phyloP scores from a whole-genome alignment of 179 eudicot genomes.

The Silene noctiflora region DNA sequence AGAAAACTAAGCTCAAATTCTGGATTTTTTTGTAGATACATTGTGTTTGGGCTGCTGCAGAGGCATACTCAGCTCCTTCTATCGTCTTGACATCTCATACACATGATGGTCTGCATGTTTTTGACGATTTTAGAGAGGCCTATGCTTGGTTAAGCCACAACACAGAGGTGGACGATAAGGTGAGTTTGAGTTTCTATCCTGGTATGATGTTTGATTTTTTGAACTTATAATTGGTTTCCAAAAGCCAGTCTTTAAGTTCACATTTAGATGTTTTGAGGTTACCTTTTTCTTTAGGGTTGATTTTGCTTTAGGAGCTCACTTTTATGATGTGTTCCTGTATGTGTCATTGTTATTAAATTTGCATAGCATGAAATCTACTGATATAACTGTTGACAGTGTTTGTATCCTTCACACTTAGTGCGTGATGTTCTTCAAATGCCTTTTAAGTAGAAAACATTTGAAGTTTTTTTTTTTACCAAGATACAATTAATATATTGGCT shows the following conservation, averaged over 20 bases:
- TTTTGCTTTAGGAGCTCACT: background rate
- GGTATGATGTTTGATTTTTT: background rate
- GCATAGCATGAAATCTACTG: background rate
- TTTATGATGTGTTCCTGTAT: background rate
- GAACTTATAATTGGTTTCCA: background rate
- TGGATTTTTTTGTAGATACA: constrained; percentile 50
- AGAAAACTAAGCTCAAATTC: background rate
- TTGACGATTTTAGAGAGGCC: too few relatives aligned
- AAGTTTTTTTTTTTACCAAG: background rate
- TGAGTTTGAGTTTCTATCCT: constrained; percentile 7
- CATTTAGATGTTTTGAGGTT: background rate
- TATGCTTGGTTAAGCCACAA: too few relatives aligned
- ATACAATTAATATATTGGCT: background rate
- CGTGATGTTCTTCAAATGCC: background rate
- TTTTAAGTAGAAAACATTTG: too few relatives aligned
- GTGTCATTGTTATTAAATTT: background rate
- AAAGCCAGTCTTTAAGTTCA: background rate
- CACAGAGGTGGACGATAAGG: too few relatives aligned
- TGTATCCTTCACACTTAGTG: background rate
- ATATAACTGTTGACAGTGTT: background rate
- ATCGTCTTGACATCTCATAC: constrained; percentile 80
- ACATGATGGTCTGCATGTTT: constrained; percentile 42
- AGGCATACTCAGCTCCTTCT: constrained; percentile 98
- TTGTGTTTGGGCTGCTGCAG: constrained; percentile 99
- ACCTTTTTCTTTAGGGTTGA: background rate